Conservation (phyloP, 306 rosid genomes). For the Malus fusca region DNA sequence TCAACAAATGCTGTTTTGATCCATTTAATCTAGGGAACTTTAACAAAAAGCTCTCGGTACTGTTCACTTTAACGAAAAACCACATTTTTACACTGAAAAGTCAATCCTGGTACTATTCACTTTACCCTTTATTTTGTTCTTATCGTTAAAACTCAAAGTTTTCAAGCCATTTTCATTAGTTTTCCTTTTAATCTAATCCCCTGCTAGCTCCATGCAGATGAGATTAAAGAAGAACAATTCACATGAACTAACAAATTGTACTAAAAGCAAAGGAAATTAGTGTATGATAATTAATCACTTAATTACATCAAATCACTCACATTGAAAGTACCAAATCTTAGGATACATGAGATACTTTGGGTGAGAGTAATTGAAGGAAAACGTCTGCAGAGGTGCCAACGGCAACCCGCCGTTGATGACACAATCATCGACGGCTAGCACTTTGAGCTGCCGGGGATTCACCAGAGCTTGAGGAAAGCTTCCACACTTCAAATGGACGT, state of each 20-base stretch:
- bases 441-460: constrained; percentile 20
- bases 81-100: no score
- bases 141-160: no score
- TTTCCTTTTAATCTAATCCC: no score
- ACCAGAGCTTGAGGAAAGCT: constrained; percentile 33
- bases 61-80: no score
- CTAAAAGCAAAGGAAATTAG: neutral
- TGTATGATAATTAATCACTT: neutral
- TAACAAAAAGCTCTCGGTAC: no score
- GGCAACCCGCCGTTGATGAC: constrained; percentile 25
- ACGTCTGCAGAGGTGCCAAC: constrained; percentile 17
- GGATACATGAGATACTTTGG: constrained; percentile 18
- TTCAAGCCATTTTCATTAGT: no score
- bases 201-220: no score
- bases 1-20: no score
- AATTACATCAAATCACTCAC: constrained; percentile 4
- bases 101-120: no score
- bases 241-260: neutral
- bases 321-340: constrained; percentile 27
- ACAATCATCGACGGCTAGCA: constrained; percentile 10
- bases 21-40: no score
- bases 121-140: no score
- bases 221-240: no score
- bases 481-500: constrained; percentile 33
- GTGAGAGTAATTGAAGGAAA: constrained; percentile 30